These are phyloP conservation scores for Pogostemon cablin DNA, from an alignment of 257 asterid species.

Conservation along the genomic window DNA sequence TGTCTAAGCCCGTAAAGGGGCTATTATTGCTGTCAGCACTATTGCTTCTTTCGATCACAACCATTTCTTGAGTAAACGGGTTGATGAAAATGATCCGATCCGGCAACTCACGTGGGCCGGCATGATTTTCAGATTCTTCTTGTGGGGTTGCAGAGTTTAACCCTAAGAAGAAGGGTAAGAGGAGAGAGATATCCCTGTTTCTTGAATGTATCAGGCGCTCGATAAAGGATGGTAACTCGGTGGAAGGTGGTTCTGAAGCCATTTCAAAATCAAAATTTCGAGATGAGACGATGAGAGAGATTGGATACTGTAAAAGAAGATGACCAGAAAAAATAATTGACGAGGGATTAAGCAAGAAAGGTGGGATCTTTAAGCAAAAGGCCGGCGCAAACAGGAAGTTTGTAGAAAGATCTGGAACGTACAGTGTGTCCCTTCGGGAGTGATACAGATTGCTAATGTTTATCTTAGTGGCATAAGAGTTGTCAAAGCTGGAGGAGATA, in stretches of 20 bases:
- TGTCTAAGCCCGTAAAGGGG: constrained; percentile 36
- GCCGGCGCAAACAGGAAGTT: constrained; percentile 38
- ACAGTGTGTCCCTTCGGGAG: neutral
- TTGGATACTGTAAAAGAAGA: neutral
- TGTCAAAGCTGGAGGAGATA: neutral
- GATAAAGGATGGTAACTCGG: constrained; percentile 35
- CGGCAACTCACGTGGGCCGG: constrained; percentile 19
- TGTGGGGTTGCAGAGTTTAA: constrained; percentile 35
- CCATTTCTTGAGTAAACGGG: constrained; percentile 64
- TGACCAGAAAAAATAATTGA: neutral
- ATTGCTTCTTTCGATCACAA: constrained; percentile 44
- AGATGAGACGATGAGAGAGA: neutral
- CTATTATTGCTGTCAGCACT: neutral
- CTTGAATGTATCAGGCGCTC: constrained; percentile 45
- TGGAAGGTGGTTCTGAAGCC: constrained; percentile 51
- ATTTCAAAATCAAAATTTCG: constrained; percentile 27
- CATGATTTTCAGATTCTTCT: constrained; percentile 33
- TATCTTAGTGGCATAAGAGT: constrained; percentile 11
- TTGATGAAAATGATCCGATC: constrained; percentile 59
- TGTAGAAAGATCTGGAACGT: constrained; percentile 54
- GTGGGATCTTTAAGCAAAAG: constrained; percentile 31
- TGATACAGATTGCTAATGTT: neutral
- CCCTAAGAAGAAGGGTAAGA: constrained; percentile 51
- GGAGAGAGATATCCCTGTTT: constrained; percentile 48
- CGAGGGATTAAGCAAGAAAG: neutral